Percentiles rank a stretch among this genome's conserved stretches.
These are phyloP conservation scores for Xylariales sp. DNA, from an alignment of 2,329 filamentous ascomycete genomes.

Conservation along the genomic window DNA sequence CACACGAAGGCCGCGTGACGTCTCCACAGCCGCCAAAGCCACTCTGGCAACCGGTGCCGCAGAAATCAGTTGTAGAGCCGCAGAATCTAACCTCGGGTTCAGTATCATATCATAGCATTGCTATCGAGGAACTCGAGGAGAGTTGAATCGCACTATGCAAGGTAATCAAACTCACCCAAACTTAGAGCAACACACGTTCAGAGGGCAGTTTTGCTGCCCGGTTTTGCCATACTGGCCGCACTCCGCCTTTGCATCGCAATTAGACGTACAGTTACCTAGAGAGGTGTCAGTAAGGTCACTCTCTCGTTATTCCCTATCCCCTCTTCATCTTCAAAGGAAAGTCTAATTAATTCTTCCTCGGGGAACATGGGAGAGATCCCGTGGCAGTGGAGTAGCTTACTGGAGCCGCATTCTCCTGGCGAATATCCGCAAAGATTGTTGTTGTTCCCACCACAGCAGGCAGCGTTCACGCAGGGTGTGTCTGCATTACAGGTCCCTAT, in stretches of 20 bases:
- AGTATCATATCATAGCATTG: not conserved
- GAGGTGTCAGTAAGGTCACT: no score
- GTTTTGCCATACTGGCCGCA: conserved; percentile 24
- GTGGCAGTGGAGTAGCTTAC: not conserved
- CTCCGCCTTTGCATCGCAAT: conserved; percentile 29
- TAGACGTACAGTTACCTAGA: conserved; percentile 24
- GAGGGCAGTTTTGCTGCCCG: conserved; percentile 22
- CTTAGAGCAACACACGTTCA: conserved; percentile 27
- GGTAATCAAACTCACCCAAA: not conserved
- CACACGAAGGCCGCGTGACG: not conserved
- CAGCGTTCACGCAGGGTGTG: conserved; percentile 19
- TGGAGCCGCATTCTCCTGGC: conserved; percentile 15
- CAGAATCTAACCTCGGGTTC: not conserved
- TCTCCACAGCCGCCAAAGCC: conserved; percentile 3
- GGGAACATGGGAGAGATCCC: no score
- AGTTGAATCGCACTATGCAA: not conserved
- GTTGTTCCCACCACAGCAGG: conserved; percentile 19
- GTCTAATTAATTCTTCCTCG: no score
- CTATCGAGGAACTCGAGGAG: not conserved
- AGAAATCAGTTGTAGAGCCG: conserved; percentile 10
- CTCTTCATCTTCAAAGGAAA: no score
- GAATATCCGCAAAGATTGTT: conserved; percentile 8
- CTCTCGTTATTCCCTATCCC: no score
- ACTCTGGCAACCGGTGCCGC: conserved; percentile 4
- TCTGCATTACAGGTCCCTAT: conserved; percentile 12